Evolutionary conservation across 2,329 filamentous ascomycete genomes (phyloP).

Genomic region (Penicillium occitanis): DNA sequence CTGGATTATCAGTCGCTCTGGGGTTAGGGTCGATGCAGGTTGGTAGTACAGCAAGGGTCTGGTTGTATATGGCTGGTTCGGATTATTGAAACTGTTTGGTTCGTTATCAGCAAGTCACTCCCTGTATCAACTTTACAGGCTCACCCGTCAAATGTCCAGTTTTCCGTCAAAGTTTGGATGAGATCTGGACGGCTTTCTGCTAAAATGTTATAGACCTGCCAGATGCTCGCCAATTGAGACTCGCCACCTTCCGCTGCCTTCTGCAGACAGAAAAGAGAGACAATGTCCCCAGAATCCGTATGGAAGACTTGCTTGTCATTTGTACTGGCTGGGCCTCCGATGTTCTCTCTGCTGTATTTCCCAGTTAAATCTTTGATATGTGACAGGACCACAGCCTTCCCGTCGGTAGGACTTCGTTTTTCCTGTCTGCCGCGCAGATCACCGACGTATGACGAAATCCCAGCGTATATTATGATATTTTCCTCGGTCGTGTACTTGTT

Average conservation of each 20-base stretch:
- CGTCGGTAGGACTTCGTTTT: slow-evolving; percentile 29
- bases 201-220: slow-evolving; percentile 57
- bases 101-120: neutral
- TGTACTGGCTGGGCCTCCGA: slow-evolving; percentile 47
- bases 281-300: slow-evolving; percentile 56
- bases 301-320: slow-evolving; percentile 53
- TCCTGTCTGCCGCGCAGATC: slow-evolving; percentile 44
- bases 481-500: slow-evolving; percentile 38
- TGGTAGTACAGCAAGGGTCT: slow-evolving; percentile 54
- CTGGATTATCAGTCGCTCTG: slow-evolving; percentile 59
- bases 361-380: slow-evolving; percentile 63
- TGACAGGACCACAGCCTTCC: slow-evolving; percentile 49
- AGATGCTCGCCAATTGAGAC: slow-evolving; percentile 55
- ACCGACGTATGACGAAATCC: slow-evolving; percentile 46
- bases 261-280: slow-evolving; percentile 51
- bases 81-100: slow-evolving; percentile 52
- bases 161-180: slow-evolving; percentile 51
- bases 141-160: slow-evolving; percentile 52
- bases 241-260: slow-evolving; percentile 52
- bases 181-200: slow-evolving; percentile 54
- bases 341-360: slow-evolving; percentile 31
- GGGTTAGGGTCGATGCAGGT: slow-evolving; percentile 45
- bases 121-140: slow-evolving; percentile 5
- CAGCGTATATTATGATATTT: slow-evolving; percentile 46
- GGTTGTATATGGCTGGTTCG: slow-evolving; percentile 45